Conservation (phyloP, 1,284 basidiomycete genomes). For the Austropuccinia psidii region DNA sequence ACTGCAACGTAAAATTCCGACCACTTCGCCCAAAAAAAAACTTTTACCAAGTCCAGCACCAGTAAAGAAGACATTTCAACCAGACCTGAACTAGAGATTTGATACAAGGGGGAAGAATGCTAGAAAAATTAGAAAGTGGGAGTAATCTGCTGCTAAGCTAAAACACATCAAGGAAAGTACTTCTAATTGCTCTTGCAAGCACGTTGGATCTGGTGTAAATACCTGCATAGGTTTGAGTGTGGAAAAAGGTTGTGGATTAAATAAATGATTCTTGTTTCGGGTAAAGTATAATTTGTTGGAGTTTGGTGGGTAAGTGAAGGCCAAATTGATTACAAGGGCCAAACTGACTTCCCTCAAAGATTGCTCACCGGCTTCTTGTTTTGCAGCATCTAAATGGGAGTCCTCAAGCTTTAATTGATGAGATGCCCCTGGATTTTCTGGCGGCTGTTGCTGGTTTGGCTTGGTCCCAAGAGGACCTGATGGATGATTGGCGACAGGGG, state of each 20-base stretch:
- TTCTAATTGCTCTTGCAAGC: constrained; percentile 23
- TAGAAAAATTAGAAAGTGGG: not conserved
- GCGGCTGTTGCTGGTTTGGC: no score
- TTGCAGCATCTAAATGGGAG: not conserved
- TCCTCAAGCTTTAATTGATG: no score
- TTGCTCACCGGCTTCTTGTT: constrained; percentile 26
- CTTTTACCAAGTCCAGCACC: constrained; percentile 33
- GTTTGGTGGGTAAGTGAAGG: not conserved
- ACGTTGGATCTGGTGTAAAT: constrained; percentile 28
- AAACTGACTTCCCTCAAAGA: constrained; percentile 18
- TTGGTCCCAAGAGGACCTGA: no score
- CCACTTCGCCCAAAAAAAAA: constrained; percentile 29
- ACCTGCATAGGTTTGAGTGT: not conserved
- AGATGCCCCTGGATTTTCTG: no score
- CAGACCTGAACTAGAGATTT: constrained; percentile 11
- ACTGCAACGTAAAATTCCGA: constrained; percentile 5
- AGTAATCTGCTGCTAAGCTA: not conserved
- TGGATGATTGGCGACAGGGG: no score
- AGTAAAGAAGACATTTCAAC: constrained; percentile 34
- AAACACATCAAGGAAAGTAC: constrained; percentile 16
- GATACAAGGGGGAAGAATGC: not conserved
- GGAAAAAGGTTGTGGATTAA: not conserved
- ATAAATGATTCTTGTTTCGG: not conserved
- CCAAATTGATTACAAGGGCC: not conserved
- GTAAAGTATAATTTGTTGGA: not conserved